phyloP scores from a whole-genome alignment of 1,284 basidiomycete genomes.

The Mycosarcoma maydis region DNA sequence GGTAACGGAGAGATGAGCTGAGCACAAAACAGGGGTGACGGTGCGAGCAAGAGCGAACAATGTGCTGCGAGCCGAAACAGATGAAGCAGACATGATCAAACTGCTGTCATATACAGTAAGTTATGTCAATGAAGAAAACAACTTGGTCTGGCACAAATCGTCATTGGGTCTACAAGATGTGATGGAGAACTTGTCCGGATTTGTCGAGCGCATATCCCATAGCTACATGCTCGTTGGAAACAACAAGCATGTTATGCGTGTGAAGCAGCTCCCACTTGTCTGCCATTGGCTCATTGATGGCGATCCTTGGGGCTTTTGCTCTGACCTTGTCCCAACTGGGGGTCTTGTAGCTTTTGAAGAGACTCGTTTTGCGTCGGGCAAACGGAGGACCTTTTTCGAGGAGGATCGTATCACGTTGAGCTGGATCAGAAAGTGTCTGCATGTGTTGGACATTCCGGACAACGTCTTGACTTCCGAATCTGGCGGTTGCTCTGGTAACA shows the following conservation, averaged over 20 bases:
- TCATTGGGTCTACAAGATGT: too few relatives aligned
- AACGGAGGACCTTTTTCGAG: slow-evolving; percentile 3
- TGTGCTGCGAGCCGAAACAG: too few relatives aligned
- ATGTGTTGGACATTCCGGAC: neutral
- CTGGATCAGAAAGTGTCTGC: neutral
- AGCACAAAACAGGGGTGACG: too few relatives aligned
- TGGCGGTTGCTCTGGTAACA: neutral
- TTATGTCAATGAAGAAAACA: too few relatives aligned
- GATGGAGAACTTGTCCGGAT: neutral
- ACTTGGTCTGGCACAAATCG: too few relatives aligned
- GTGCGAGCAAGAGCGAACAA: too few relatives aligned
- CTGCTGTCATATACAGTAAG: too few relatives aligned
- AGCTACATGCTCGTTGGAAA: neutral
- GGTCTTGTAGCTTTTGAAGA: neutral
- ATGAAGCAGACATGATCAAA: too few relatives aligned
- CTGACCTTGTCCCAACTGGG: neutral
- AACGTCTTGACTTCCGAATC: neutral
- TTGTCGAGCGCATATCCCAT: slow-evolving; percentile 3
- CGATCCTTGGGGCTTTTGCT: neutral
- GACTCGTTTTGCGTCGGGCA: neutral
- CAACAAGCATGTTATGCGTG: neutral
- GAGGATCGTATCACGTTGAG: neutral
- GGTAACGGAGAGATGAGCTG: too few relatives aligned
- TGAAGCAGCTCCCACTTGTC: slow-evolving; percentile 4
- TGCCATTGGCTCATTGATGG: neutral